Percentiles rank a stretch among this genome's conserved stretches.
Evolutionary conservation across 73 alveolate genomes (phyloP).

Genomic region (Urostyla sp.): DNA sequence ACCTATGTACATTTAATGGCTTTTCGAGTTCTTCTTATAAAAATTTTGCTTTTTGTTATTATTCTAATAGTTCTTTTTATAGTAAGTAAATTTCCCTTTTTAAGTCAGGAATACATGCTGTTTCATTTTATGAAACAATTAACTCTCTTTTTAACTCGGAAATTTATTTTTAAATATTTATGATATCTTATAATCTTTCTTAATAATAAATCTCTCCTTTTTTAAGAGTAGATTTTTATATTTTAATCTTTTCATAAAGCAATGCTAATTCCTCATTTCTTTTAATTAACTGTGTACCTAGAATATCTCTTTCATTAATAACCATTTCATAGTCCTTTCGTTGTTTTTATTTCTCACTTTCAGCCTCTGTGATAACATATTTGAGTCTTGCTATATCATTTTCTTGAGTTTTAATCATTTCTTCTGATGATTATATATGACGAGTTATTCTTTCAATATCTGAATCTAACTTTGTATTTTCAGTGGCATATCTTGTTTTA

Average conservation of each 20-base stretch:
- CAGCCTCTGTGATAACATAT: constrained; percentile 95
- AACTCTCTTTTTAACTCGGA: constrained; percentile 79
- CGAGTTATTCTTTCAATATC: constrained; percentile 89
- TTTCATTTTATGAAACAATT: constrained; percentile 72
- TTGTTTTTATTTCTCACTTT: constrained; percentile 96
- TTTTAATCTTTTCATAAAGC: constrained; percentile 97
- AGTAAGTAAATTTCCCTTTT: constrained; percentile 85
- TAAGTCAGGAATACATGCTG: constrained; percentile 90
- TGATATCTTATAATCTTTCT: constrained; percentile 79
- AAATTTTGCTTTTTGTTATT: constrained; percentile 91
- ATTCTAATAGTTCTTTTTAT: constrained; percentile 93
- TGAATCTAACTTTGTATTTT: constrained; percentile 86
- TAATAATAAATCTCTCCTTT: constrained; percentile 93
- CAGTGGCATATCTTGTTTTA: constrained; percentile 82
- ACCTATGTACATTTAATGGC: constrained; percentile 98
- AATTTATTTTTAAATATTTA: constrained; percentile 72
- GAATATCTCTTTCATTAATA: constrained; percentile 97
- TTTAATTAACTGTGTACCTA: constrained; percentile 96
- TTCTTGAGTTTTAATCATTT: constrained; percentile 93
- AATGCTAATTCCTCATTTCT: constrained; percentile 95
- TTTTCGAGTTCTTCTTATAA: constrained; percentile 95
- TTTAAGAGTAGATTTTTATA: constrained; percentile 90
- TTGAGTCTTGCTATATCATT: constrained; percentile 96
- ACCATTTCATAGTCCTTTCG: constrained; percentile 98
- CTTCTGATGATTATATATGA: constrained; percentile 93